These are phyloP conservation scores for Cryptosporidium baileyi DNA, from an alignment of 169 alveolate genomes.

Conservation along the genomic window DNA sequence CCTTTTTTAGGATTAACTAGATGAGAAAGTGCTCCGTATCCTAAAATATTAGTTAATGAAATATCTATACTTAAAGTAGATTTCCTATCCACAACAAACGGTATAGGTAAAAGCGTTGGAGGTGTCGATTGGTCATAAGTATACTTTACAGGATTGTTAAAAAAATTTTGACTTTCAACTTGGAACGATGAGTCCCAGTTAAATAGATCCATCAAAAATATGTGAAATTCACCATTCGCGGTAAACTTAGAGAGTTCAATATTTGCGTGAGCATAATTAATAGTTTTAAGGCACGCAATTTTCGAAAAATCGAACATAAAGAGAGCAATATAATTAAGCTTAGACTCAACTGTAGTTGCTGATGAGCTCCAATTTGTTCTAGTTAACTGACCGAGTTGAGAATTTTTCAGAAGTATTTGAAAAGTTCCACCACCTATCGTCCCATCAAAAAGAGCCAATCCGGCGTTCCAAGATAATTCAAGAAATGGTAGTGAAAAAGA, in stretches of 20 bases:
- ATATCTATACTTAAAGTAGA: neutral
- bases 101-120: conserved; percentile 48
- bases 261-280: conserved; percentile 14
- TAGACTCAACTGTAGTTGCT: neutral
- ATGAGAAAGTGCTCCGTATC: neutral
- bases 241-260: conserved; percentile 29
- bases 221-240: conserved; percentile 29
- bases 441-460: conserved; percentile 18
- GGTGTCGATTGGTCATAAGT: neutral
- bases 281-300: conserved; percentile 29
- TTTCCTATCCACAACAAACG: conserved; percentile 22
- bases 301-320: conserved; percentile 39
- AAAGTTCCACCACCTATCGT: conserved; percentile 30
- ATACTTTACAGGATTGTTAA: conserved; percentile 17
- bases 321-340: conserved; percentile 16
- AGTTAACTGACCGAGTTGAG: neutral
- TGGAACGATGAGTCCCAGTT: conserved; percentile 53
- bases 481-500: conserved; percentile 29
- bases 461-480: conserved; percentile 38
- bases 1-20: neutral
- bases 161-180: conserved; percentile 35
- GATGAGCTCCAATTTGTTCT: conserved; percentile 18
- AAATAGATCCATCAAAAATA: conserved; percentile 8
- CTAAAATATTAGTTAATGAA: neutral
- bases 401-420: neutral